Base-by-base conservation (phyloP, 257 asterid genomes). In the Verbascum thapsus region DNA sequence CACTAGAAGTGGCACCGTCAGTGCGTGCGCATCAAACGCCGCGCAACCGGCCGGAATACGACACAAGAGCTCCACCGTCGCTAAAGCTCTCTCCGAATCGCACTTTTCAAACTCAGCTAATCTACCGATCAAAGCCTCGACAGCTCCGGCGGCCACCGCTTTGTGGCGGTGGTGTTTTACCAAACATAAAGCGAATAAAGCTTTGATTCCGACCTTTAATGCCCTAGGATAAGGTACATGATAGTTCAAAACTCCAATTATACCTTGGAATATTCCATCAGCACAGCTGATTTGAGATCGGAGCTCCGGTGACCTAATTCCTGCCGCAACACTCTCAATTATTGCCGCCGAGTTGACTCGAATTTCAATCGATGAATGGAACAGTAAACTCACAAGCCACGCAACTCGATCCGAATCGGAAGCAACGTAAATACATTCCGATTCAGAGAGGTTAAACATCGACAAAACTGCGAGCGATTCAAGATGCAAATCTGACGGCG, bases 71-170 rank as follows among this genome's bases (percentile, higher is more conserved):
- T 85, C 92, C 43, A 82, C 76, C 32, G 88, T 75, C 0, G 88
- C 86, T 26, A 85, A 73, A 11, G 83, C 88, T 69, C 88, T 80
- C 71, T 85, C 92, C 7, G 86, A 72, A 53, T 83, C 88, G 52
- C 88, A 82, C 67, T 80, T 80, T 68, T 85, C 88, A 37, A 80
- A 72, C 54, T 77, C 90, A 34, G 77, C 72, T 45, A 85, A 43
- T 61, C 79, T 57, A 18, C 82, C 87, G 4, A 82, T 61, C 16
- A 85, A 58, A 0, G 79, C 87, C 16, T 80, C 85, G 30, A 74
- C 85, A 0, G 87, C 92, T n/a, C 88, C 92, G 9, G 84, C 86
- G 6, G 61, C 55, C 48, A 85, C 86, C 13, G 86, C 88, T 67
- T 72, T 72, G 58, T 76, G 78, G 1, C 92, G 85, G 77, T 80